Base-by-base conservation (phyloP, 441 rosid genomes). In the Adansonia madagascariensis region DNA sequence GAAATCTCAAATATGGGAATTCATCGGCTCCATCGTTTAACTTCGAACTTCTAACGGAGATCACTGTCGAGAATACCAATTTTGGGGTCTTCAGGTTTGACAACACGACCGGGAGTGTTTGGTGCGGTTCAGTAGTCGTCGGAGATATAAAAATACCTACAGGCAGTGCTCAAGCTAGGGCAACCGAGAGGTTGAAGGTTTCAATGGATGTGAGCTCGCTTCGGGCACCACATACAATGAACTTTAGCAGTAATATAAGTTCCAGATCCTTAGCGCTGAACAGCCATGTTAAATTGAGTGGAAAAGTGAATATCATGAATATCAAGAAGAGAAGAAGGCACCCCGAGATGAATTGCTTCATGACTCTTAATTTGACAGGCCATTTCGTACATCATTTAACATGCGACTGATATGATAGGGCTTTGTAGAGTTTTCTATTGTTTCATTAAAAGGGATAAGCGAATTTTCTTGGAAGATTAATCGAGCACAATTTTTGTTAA, bases 71-170 rank as follows among this genome's bases (percentile, higher is more conserved):
- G 73, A 94, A 92, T 27, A 1, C 74, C 35, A 94, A 91, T 78
- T 91, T 89, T 63, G 93, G 92, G 0, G 79, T 22, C 27, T 92
- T 90, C 80, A 75, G 83, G 27, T 88, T 80, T 31, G 85, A 43
- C 1, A 79, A 84, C 12, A 24, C 79, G 1, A 82, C 84, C 8
- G 76, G 81, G 5, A n/a, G 69, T n/a, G 68, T 89, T 7, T 67
- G 59, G 14, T 92, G 87, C 3, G 82, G 76, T 0, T 79, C 52
- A 5, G 31, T 53, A 15, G 53, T 62, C 14, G 89, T 91, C 8
- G 97, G 96, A 22, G 80, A 75, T 59, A 74, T 80, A 7, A 73
- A 56, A 49, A 8, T 89, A 6, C 17, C 56, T 0, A 76, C 69
- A 1, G 84, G 92, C 52, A 73, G 84, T 59, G 91, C 85, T 0